Conservation (phyloP, 176 grass and related monocot genomes). For the Musa troglodytarum region DNA sequence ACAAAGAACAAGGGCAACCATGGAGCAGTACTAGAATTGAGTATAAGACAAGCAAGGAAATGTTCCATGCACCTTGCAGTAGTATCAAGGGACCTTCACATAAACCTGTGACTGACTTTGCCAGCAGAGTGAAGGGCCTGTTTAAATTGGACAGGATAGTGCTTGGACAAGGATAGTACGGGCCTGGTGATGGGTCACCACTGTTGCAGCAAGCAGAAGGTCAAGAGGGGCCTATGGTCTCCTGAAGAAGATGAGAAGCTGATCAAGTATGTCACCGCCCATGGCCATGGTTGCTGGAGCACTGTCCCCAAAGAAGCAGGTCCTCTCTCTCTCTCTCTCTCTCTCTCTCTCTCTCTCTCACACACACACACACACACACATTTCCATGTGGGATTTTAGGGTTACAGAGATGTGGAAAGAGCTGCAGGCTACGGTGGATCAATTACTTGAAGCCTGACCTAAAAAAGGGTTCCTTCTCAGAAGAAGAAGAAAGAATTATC, state of each 20-base stretch:
- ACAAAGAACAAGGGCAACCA: not conserved
- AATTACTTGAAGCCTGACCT: slow-evolving; percentile 97
- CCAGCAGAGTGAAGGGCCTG: not conserved
- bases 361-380: not conserved
- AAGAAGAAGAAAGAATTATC: slow-evolving; percentile 85
- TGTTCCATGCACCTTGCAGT: no score
- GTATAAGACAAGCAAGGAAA: no score
- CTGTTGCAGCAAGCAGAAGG: slow-evolving; percentile 99
- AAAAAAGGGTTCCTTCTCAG: slow-evolving; percentile 77
- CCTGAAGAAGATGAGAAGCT: slow-evolving; percentile 98
- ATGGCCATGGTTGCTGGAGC: slow-evolving; percentile 98
- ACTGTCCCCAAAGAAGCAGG: slow-evolving; percentile 88
- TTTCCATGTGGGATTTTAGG: slow-evolving; percentile 26
- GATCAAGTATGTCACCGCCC: slow-evolving; percentile 58
- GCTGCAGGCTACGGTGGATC: slow-evolving; percentile 96
- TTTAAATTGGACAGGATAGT: not conserved
- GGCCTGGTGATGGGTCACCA: slow-evolving; percentile 67
- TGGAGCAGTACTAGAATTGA: no score
- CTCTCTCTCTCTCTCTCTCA: slow-evolving; percentile 4
- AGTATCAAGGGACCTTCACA: no score
- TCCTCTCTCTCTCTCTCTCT: slow-evolving; percentile 5
- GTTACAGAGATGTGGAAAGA: slow-evolving; percentile 98
- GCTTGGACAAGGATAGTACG: not conserved
- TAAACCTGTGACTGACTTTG: not conserved
- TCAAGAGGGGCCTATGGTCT: slow-evolving; percentile 96